Percentiles rank a stretch among this genome's conserved stretches.
Evolutionary conservation across 805 yeast species (phyloP).

Genomic region (Ogataea haglerorum): DNA sequence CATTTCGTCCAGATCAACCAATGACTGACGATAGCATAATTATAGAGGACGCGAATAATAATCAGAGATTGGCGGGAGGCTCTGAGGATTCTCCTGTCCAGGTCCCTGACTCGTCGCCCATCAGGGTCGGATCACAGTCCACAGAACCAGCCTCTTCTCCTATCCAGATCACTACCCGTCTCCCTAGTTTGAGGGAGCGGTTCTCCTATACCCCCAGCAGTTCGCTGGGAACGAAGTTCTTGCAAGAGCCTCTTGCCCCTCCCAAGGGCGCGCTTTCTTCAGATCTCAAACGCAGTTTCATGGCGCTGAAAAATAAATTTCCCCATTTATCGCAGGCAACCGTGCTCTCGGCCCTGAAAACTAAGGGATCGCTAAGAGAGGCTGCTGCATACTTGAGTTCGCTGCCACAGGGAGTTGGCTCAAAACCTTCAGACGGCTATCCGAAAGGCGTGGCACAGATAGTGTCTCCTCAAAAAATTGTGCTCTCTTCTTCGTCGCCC

Average conservation of each 20-base stretch:
- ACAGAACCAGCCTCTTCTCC: conserved; percentile 24
- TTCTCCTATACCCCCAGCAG: conserved; percentile 36
- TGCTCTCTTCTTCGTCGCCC: conserved; percentile 20
- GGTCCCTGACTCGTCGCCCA: conserved; percentile 50
- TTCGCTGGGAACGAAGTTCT: conserved; percentile 3
- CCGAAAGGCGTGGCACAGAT: conserved; percentile 13
- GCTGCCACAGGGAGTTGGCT: conserved; percentile 18
- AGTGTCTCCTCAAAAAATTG: conserved; percentile 12
- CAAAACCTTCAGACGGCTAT: conserved; percentile 8
- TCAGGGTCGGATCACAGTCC: conserved; percentile 7
- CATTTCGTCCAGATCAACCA: background rate
- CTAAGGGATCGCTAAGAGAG: conserved; percentile 31
- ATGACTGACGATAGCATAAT: conserved; percentile 20
- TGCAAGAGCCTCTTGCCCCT: conserved; percentile 5
- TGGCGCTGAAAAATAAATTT: conserved; percentile 31
- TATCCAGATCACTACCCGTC: conserved; percentile 21
- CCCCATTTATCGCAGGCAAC: conserved; percentile 31
- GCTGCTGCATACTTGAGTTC: conserved; percentile 28
- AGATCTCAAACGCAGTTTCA: conserved; percentile 29
- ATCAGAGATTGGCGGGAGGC: conserved; percentile 1
- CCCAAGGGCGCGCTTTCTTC: conserved; percentile 21
- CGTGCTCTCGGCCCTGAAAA: conserved; percentile 32
- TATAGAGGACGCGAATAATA: conserved; percentile 10
- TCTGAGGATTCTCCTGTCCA: conserved; percentile 35
- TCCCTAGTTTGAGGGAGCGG: conserved; percentile 38